Evolutionary conservation across 148 eudicot species (phyloP), one percentile per base, ranked within the genome.

Genomic region (Silene latifolia): DNA sequence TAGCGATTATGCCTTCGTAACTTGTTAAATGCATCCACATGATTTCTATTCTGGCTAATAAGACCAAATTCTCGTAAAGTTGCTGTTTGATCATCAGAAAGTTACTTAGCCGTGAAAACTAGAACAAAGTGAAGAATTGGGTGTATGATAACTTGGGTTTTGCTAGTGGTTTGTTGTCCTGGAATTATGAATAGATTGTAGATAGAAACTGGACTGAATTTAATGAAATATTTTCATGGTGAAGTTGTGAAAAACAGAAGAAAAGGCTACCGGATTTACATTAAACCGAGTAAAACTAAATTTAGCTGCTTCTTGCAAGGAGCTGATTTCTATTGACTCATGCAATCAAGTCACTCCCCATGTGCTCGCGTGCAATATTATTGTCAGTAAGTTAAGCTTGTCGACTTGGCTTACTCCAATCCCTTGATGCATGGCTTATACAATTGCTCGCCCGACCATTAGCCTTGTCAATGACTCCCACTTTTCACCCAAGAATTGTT

Each of bases 141-240:
- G n/a, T n/a, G n/a, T n/a, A n/a, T n/a, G n/a, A n/a, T n/a, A n/a
- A 27, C 17, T 62, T 62, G 15, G 15, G 65, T 24, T 62, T 59
- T 7, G 65, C 13, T 12, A 62, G 35, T 25, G 29, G 14, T 23
- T 62, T 24, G 11, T 10, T 62, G 32, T 20, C 12, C 64, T n/a
- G 65, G 35, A 62, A 24, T 29, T 62, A 29, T 62, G 65, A 62
- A n/a, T n/a, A n/a, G n/a, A n/a, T n/a, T n/a, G n/a, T n/a, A n/a
- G n/a, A n/a, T n/a, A n/a, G n/a, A n/a, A n/a, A n/a, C n/a, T n/a
- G n/a, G n/a, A n/a, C n/a, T n/a, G n/a, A n/a, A n/a, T n/a, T n/a
- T n/a, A n/a, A n/a, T 35, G 39, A 35, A 35, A 35, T 35, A 35
- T 1, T 6, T 39, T 8, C 44, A 39, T 39, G 44, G 44, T 39